Evolutionary conservation across 2,329 filamentous ascomycete genomes (phyloP).

Genomic region (Hypoxylon sp.): DNA sequence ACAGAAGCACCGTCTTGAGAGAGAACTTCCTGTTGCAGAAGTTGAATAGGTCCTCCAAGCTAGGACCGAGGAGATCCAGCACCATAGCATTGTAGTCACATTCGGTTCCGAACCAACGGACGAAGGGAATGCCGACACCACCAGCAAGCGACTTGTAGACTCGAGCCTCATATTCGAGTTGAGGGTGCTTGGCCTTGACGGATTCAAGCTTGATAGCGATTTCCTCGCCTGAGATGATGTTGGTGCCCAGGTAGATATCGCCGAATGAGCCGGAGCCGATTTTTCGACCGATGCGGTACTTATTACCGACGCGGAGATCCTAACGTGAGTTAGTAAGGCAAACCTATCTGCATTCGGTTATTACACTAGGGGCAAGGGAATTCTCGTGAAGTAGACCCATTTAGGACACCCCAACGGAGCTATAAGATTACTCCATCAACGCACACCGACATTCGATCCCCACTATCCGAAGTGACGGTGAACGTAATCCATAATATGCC

Average conservation of each 20-base stretch:
- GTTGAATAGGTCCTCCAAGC: conserved; percentile 98
- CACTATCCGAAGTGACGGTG: conserved; percentile 16
- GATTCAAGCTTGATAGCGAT: conserved; percentile 99
- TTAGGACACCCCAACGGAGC: not conserved
- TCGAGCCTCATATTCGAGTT: conserved; percentile 98
- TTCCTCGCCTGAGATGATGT: conserved; percentile 99
- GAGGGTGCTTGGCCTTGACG: conserved; percentile 99
- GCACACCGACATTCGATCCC: conserved; percentile 41
- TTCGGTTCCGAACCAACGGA: conserved; percentile 99
- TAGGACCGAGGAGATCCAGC: conserved; percentile 94
- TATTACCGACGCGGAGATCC: conserved; percentile 99
- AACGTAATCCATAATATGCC: conserved; percentile 4
- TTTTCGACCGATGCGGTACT: conserved; percentile 99
- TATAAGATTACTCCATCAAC: conserved; percentile 22
- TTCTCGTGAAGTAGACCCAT: not conserved
- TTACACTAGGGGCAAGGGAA: not conserved
- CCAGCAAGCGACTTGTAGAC: conserved; percentile 93
- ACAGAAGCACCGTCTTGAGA: conserved; percentile 94
- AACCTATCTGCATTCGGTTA: not conserved
- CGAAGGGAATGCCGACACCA: conserved; percentile 97
- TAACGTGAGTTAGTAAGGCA: conserved; percentile 57
- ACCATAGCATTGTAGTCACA: conserved; percentile 99
- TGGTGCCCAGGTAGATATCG: conserved; percentile 98
- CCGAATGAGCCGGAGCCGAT: conserved; percentile 98
- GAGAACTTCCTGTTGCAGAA: conserved; percentile 99